Conservation (phyloP, 805 yeast genomes). For the Maudiozyma pseudohumilis region DNA sequence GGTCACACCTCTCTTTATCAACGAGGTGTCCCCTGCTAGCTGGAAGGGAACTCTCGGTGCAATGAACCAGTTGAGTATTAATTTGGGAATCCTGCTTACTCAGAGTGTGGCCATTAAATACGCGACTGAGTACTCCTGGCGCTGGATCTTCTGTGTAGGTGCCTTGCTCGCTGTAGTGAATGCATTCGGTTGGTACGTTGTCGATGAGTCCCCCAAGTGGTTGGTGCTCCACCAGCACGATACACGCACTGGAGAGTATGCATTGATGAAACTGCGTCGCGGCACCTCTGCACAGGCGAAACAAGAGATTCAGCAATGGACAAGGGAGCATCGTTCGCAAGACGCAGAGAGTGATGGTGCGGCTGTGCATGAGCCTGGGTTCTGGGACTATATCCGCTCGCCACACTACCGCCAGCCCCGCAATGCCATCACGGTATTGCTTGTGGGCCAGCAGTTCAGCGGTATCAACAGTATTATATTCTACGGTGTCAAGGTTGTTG, state of each 20-base stretch:
- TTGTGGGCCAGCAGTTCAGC: conserved; percentile 81
- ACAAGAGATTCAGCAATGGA: conserved; percentile 17
- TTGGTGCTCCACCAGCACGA: conserved; percentile 27
- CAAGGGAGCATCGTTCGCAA: conserved; percentile 5
- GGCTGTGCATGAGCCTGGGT: conserved; percentile 8
- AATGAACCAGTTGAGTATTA: conserved; percentile 80
- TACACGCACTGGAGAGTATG: conserved; percentile 31
- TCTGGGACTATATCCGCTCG: conserved; percentile 39
- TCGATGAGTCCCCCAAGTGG: conserved; percentile 84
- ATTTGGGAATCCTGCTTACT: conserved; percentile 72
- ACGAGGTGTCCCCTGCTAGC: conserved; percentile 64
- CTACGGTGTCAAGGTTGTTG: conserved; percentile 81
- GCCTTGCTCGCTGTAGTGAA: conserved; percentile 42
- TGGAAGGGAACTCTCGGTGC: conserved; percentile 75
- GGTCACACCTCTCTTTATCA: conserved; percentile 70
- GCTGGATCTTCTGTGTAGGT: conserved; percentile 57
- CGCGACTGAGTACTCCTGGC: conserved; percentile 64
- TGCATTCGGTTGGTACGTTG: conserved; percentile 32
- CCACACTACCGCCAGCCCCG: conserved; percentile 48
- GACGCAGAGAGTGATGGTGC: not conserved
- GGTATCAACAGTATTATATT: conserved; percentile 90
- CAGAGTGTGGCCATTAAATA: conserved; percentile 63
- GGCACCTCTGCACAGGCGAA: conserved; percentile 15
- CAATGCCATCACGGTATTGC: conserved; percentile 56
- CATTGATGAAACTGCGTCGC: conserved; percentile 31